Base-by-base conservation (phyloP, 805 yeast species). In the Komagataella pastoris region DNA sequence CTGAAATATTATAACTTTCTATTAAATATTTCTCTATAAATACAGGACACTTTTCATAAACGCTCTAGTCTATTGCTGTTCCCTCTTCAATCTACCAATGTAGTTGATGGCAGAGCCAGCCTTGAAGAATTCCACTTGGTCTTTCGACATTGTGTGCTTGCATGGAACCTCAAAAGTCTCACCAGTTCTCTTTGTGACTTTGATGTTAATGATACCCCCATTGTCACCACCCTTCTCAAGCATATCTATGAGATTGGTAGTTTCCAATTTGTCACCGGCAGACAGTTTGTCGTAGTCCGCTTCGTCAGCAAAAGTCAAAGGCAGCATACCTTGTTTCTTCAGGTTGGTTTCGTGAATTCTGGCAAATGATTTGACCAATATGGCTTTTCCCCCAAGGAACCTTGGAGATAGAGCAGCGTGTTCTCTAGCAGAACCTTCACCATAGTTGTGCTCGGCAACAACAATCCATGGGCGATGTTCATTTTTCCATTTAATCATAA, bases 361-460 rank as follows among this genome's bases (percentile, higher is more conserved):
- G 43, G 99, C 99, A 71, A 91, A 91, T 7, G 97, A 90, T 70
- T 90, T 91, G 60, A 88, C 95, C 55, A 91, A 72, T 56, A 91
- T 85, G 56, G 89, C 79, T 53, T 83, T 71, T 56, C 99, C 98
- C 54, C 97, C 98, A 47, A 93, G 76, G 74, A 87, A 93, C 69
- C 95, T 79, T 52, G 98, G 99, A 40, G 93, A 88, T 58, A 93
- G 75, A 14, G 98, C 98, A 48, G 99, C 99, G 63, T 91, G 99
- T 68, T 91, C 99, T 78, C 99, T 86, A 36, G 99, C 97, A 49
- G 97, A 90, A 61, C 99, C 99, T 74, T 91, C 99, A 71, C 99
- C 99, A 64, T 91, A 93, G 70, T 91, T 91, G 66, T 93, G 96
- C 68, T 93, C 99, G 51, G 97, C 98, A 57, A 93, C 85, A 47